Conservation (phyloP, 768 basidiomycete genomes). For the Scleroderma bovista region DNA sequence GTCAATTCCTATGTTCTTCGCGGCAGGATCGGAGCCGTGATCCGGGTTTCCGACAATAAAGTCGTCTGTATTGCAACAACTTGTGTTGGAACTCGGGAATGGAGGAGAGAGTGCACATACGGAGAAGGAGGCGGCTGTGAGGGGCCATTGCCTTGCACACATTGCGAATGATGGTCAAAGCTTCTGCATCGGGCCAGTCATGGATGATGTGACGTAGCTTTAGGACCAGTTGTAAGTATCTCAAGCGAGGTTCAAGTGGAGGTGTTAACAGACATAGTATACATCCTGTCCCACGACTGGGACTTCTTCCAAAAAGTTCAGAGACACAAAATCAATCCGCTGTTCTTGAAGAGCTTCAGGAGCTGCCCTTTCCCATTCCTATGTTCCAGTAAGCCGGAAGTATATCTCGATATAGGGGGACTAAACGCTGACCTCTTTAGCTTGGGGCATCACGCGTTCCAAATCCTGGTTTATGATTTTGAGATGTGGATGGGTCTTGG, state of each 20-base stretch:
- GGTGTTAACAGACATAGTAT: constrained; percentile 28
- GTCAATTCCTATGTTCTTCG: not conserved
- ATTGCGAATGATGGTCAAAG: constrained; percentile 22
- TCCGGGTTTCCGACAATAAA: not conserved
- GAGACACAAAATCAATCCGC: not conserved
- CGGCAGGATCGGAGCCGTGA: not conserved
- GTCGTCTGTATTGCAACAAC: not conserved
- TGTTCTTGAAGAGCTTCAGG: not conserved
- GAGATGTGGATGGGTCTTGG: not conserved
- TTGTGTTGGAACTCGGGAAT: too few species aligned
- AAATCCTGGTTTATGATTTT: not conserved
- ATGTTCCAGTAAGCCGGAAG: not conserved
- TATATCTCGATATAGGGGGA: not conserved
- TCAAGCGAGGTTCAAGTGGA: constrained; percentile 14
- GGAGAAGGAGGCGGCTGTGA: constrained; percentile 27
- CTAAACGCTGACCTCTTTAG: constrained; percentile 7
- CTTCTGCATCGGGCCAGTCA: constrained; percentile 30
- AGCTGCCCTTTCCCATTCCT: not conserved
- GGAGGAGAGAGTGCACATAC: constrained; percentile 7
- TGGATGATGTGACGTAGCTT: constrained; percentile 25
- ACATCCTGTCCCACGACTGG: constrained; percentile 14
- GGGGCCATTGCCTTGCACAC: constrained; percentile 26
- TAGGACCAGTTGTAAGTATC: constrained; percentile 23
- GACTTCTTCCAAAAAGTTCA: not conserved
- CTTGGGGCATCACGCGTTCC: not conserved